A percentile compares a stretch with the other conserved stretches of the same genome.
These are phyloP conservation scores for Verticillium albo-atrum DNA, from an alignment of 2,329 filamentous ascomycete species.

Conservation along the genomic window DNA sequence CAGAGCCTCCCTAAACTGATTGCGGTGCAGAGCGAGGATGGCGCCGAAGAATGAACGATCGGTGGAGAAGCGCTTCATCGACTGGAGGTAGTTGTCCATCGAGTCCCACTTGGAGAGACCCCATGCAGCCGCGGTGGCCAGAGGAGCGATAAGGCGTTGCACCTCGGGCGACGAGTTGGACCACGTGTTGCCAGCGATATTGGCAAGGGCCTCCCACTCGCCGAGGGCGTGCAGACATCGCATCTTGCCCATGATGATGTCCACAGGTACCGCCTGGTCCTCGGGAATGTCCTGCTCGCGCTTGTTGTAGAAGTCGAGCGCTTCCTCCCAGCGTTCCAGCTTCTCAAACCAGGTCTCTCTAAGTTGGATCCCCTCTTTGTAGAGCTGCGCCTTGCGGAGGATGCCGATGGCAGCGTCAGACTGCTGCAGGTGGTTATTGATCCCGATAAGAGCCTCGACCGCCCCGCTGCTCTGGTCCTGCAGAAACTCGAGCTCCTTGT, in stretches of 20 bases:
- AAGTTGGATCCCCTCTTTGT: slow-evolving; percentile 87
- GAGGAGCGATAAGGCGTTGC: slow-evolving; percentile 82
- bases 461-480: slow-evolving; percentile 95
- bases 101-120: slow-evolving; percentile 94
- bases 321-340: slow-evolving; percentile 96
- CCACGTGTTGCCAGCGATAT: slow-evolving; percentile 90
- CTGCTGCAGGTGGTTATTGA: slow-evolving; percentile 98
- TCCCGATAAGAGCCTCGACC: slow-evolving; percentile 95
- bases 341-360: slow-evolving; percentile 99
- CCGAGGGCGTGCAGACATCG: slow-evolving; percentile 93
- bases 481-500: slow-evolving; percentile 97
- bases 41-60: slow-evolving; percentile 97
- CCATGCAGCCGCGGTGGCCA: slow-evolving; percentile 95
- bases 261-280: slow-evolving; percentile 64
- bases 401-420: slow-evolving; percentile 98
- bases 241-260: slow-evolving; percentile 99
- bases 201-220: slow-evolving; percentile 92
- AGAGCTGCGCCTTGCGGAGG: slow-evolving; percentile 88
- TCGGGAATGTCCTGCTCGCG: slow-evolving; percentile 67
- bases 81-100: slow-evolving; percentile 95
- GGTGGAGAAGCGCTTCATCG: slow-evolving; percentile 90
- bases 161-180: slow-evolving; percentile 82
- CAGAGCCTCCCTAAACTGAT: slow-evolving; percentile 91
- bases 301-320: slow-evolving; percentile 84
- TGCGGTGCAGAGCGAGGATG: slow-evolving; percentile 89